phyloP scores from a whole-genome alignment of 2,329 filamentous ascomycete species.

The Trichoderma cornu-damae region DNA sequence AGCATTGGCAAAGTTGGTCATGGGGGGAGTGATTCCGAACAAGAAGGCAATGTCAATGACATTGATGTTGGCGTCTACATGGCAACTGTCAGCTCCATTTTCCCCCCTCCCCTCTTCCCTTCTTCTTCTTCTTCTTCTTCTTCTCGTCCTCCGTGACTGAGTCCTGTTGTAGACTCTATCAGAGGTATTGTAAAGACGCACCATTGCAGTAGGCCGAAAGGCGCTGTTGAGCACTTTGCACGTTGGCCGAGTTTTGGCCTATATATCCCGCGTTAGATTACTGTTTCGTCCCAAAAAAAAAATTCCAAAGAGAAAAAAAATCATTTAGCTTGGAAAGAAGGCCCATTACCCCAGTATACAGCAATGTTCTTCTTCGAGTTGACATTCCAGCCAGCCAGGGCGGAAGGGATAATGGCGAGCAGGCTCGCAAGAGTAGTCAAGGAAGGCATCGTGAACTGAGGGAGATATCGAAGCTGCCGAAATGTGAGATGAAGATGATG shows the following conservation, averaged over 20 bases:
- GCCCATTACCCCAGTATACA: conserved; percentile 58
- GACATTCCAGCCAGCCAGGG: conserved; percentile 42
- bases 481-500: background rate
- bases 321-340: background rate
- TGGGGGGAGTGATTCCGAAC: conserved; percentile 49
- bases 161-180: too few species aligned
- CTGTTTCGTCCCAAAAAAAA: background rate
- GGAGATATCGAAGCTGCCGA: background rate
- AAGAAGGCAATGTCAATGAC: conserved; percentile 62
- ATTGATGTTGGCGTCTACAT: conserved; percentile 42
- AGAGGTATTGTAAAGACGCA: conserved; percentile 31
- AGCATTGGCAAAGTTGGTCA: conserved; percentile 60
- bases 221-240: conserved; percentile 47
- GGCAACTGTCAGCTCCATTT: background rate
- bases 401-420: conserved; percentile 28
- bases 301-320: background rate
- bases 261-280: background rate
- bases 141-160: background rate
- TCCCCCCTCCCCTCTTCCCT: too few species aligned
- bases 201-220: conserved; percentile 56
- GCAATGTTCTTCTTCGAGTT: conserved; percentile 50
- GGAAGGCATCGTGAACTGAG: conserved; percentile 13
- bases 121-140: too few species aligned
- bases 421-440: conserved; percentile 22
- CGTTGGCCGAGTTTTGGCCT: conserved; percentile 57